A percentile compares a stretch with the other conserved stretches of the same genome.
Evolutionary conservation across 768 basidiomycete species (phyloP).

Genomic region (Rhodotorula kratochvilovae): DNA sequence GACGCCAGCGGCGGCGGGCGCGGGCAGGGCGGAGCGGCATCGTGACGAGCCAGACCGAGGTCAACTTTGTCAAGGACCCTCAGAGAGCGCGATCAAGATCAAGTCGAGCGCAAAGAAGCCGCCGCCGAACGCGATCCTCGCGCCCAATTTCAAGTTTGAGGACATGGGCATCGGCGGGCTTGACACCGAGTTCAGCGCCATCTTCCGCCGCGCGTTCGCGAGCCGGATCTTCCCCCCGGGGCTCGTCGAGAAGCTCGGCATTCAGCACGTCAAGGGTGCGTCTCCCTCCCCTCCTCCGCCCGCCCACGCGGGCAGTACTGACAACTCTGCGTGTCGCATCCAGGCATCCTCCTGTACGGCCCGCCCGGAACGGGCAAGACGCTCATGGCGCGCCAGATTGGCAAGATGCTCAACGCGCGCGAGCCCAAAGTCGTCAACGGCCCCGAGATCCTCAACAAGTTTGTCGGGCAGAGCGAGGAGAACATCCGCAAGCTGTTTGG

Average conservation of each 20-base stretch:
- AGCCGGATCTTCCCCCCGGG: constrained; percentile 97
- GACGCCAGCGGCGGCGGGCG: constrained; percentile 51
- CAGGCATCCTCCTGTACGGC: constrained; percentile 88
- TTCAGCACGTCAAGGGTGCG: constrained; percentile 93
- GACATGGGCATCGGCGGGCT: constrained; percentile 99
- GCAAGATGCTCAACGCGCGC: constrained; percentile 95
- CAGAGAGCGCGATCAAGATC: constrained; percentile 76
- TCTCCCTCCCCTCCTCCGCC: constrained; percentile 13
- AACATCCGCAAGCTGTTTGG: constrained; percentile 94
- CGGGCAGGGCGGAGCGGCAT: too few relatives aligned
- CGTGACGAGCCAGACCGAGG: constrained; percentile 84
- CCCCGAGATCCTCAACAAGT: constrained; percentile 95
- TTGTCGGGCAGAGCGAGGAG: constrained; percentile 93
- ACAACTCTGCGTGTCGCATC: background rate
- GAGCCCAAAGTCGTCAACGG: constrained; percentile 99
- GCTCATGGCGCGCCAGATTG: constrained; percentile 94
- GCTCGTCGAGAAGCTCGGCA: constrained; percentile 93
- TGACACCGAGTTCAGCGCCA: constrained; percentile 87
- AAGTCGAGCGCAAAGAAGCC: constrained; percentile 90
- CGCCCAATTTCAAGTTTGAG: constrained; percentile 98
- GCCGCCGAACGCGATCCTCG: constrained; percentile 87
- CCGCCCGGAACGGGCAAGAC: constrained; percentile 99
- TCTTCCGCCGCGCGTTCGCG: constrained; percentile 97
- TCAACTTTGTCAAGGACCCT: constrained; percentile 79
- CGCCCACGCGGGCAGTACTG: too few relatives aligned